Evolutionary conservation across 495 filamentous ascomycete genomes (phyloP), one percentile per base, ranked within the genome.

Genomic region (Tuber melanosporum): DNA sequence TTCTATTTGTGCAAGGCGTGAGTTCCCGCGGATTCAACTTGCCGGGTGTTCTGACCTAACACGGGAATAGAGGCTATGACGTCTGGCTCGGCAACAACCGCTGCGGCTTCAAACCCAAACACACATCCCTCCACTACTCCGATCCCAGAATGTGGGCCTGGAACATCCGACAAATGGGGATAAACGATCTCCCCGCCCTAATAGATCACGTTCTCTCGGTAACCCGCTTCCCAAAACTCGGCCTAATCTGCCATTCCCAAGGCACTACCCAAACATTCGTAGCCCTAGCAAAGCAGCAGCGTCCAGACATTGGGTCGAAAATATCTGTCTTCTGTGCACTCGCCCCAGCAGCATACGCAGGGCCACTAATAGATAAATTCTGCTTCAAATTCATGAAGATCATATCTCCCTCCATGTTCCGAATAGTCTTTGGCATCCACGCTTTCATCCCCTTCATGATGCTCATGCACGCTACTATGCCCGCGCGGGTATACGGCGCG

Each of bases 81-180:
- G 93, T 98, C 73, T 98, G 94, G 94, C 88, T 98, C 7, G 95
- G 95, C 10, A 97, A 97, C 84, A 97, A 97, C 82, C 90, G 95
- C 39, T 98, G 95, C 83, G 95, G 94, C 19, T 92, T 95, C 83
- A 82, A 87, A 1, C 94, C 95, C 3, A 87, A 89, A 77, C 95
- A 98, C 80, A 89, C 87, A 1, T 85, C 90, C 19, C 86, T 98
- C 70, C 86, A 87, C 2, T 89, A 91, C 76, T 85, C 85, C 26
- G 95, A 98, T 81, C 95, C 95, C 9, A 89, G 94, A 32, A 97
- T 98, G 94, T 98, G 95, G 95, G 89, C 91, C 17, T 98, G 95
- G 95, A 97, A 97, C 81, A 96, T 98, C 75, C 89, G 92, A 0
- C 93, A 97, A 85, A 95, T 98, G 90, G 95, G 95, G 20, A 90